Conservation (phyloP, 306 rosid genomes). For the Vigna unguiculata region DNA sequence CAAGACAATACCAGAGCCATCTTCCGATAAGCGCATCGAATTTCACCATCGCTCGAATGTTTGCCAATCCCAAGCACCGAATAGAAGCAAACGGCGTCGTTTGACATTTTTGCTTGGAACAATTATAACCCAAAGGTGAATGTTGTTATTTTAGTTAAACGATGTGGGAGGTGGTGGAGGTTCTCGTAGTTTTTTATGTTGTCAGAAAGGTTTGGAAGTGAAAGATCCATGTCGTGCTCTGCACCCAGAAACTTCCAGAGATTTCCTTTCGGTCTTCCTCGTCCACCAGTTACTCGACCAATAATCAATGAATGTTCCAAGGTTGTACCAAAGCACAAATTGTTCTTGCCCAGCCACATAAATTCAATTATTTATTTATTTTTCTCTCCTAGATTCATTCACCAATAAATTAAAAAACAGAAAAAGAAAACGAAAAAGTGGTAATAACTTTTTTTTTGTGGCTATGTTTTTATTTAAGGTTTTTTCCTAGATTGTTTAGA, state of each 20-base stretch:
- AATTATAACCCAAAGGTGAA: neutral
- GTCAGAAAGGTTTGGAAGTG: neutral
- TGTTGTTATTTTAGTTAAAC: neutral
- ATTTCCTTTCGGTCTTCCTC: slow-evolving; percentile 12
- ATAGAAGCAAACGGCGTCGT: slow-evolving; percentile 40
- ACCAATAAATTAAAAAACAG: neutral
- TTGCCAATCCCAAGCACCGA: slow-evolving; percentile 43
- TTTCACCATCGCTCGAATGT: slow-evolving; percentile 38
- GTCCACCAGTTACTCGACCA: neutral
- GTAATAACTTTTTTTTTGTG: neutral
- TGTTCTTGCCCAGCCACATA: slow-evolving; percentile 22
- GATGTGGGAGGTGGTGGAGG: neutral
- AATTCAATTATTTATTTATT: neutral
- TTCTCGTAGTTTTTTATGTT: neutral
- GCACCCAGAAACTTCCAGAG: slow-evolving; percentile 47
- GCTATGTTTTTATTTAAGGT: no score
- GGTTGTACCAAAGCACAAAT: slow-evolving; percentile 5
- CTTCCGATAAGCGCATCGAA: slow-evolving; percentile 47
- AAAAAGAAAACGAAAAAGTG: neutral
- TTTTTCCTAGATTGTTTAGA: no score
- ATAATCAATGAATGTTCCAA: neutral
- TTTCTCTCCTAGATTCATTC: neutral
- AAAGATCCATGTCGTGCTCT: neutral
- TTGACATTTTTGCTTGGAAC: neutral
- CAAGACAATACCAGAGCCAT: slow-evolving; percentile 42